phyloP scores from a whole-genome alignment of 768 basidiomycete species.

The Ramaria rubella region DNA sequence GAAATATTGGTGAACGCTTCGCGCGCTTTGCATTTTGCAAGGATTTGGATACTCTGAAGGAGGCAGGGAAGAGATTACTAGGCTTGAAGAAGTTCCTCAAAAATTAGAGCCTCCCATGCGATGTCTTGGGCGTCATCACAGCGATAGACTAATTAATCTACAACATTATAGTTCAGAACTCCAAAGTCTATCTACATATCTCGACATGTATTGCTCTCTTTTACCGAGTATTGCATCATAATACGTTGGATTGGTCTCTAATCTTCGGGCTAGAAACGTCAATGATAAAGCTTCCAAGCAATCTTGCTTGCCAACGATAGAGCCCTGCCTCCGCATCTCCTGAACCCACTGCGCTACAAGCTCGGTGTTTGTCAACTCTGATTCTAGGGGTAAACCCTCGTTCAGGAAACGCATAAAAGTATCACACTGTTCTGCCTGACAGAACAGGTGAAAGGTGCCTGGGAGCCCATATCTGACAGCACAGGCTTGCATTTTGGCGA shows the following conservation, averaged over 20 bases:
- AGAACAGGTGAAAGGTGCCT: slow-evolving; percentile 71
- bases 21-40: slow-evolving; percentile 95
- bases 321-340: slow-evolving; percentile 31
- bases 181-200: slow-evolving; percentile 53
- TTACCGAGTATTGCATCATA: slow-evolving; percentile 53
- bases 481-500: slow-evolving; percentile 87
- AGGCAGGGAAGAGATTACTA: slow-evolving; percentile 79
- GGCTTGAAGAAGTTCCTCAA: slow-evolving; percentile 61
- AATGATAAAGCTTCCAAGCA: slow-evolving; percentile 72
- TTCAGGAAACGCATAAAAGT: slow-evolving; percentile 78
- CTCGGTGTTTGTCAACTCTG: slow-evolving; percentile 50
- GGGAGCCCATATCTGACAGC: slow-evolving; percentile 56
- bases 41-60: slow-evolving; percentile 74
- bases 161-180: neutral
- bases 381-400: slow-evolving; percentile 88
- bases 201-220: slow-evolving; percentile 54
- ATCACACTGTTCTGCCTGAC: slow-evolving; percentile 80
- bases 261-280: slow-evolving; percentile 69
- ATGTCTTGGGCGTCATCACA: neutral
- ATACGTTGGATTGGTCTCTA: slow-evolving; percentile 76
- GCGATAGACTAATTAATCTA: neutral
- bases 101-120: neutral
- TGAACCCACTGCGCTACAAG: slow-evolving; percentile 44
- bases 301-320: slow-evolving; percentile 51
- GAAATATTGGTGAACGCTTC: slow-evolving; percentile 78